Evolutionary conservation across 441 rosid genomes (phyloP), one percentile per base, ranked within the genome.

Genomic region (Geranium incanum): DNA sequence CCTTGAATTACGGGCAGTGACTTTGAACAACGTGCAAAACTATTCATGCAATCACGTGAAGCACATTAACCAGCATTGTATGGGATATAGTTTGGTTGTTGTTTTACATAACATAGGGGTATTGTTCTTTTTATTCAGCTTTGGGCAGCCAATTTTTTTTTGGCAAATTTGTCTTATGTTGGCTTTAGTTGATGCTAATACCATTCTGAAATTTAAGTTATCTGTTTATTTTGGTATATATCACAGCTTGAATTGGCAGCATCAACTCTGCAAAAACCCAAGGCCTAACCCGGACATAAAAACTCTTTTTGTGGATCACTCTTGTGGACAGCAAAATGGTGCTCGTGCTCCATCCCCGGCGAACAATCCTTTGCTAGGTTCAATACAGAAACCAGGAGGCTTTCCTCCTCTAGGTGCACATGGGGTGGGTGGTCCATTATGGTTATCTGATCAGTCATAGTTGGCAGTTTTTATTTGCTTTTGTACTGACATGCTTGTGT

Each of bases 241-340:
- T 15, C 16, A 64, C 86, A 90, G 96, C 79, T 86, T 89, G 74
- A 89, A 89, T 79, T 89, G 96, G 96, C 96, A 89, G 81, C 93
- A 89, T 80, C 93, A 86, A 74, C 88, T 89, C 73, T 89, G 93
- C 79, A 88, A 86, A 82, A 88, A 83, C 76, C 95, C 95, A 12
- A 89, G 92, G 87, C 48, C 87, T 63, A 88, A 88, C 77, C 96
- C 96, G 9, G 96, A 89, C 80, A 89, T 89, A 72, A 89, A 86
- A 82, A 88, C 96, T 67, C 79, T 88, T 71, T 89, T 89, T 81
- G 87, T 89, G 15, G 95, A 89, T 77, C 95, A 89, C 57, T 85
- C 77, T 71, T 90, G 96, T 71, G 87, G 87, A 69, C 89, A 81
- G 70, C 86, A 88, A 68, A 86, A 86, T 79, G 96, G 93, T 50